These are phyloP conservation scores for Debaryomyces subglobosus DNA, from an alignment of 1,139 yeast genomes.

Conservation along the genomic window DNA sequence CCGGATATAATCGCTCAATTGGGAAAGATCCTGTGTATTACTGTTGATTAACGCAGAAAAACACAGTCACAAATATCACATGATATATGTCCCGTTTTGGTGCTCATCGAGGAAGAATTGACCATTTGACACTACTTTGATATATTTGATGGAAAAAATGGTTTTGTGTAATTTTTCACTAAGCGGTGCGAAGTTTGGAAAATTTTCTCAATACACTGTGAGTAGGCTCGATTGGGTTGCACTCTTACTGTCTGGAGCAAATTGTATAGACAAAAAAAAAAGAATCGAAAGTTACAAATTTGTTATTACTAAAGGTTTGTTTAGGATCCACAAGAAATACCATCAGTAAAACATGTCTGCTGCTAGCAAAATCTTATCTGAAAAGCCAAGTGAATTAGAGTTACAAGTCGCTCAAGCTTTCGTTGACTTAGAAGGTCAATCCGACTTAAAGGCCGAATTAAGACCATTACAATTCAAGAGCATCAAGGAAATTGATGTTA, in stretches of 20 bases:
- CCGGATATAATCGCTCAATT: neutral
- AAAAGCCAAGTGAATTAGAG: constrained; percentile 96
- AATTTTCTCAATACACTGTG: constrained; percentile 8
- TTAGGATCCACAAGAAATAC: constrained; percentile 6
- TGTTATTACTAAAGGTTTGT: constrained; percentile 7
- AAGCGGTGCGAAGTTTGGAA: constrained; percentile 3
- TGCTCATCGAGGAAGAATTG: neutral
- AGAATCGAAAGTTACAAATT: neutral
- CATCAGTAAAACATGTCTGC: constrained; percentile 71
- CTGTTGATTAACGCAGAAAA: neutral
- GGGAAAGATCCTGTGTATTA: too few relatives aligned
- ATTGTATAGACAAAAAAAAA: constrained; percentile 7
- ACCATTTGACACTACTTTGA: neutral
- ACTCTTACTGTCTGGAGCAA: constrained; percentile 4
- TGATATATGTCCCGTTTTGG: neutral
- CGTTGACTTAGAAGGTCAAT: constrained; percentile 92
- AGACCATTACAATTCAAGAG: constrained; percentile 99
- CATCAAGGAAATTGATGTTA: constrained; percentile 95
- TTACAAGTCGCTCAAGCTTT: constrained; percentile 99
- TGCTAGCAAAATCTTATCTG: constrained; percentile 89
- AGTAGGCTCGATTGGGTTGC: neutral
- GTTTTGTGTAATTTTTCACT: constrained; percentile 8
- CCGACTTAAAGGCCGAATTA: constrained; percentile 97
- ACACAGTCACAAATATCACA: neutral
- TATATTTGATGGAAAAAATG: neutral